Evolutionary conservation across 2,329 filamentous ascomycete genomes (phyloP), one percentile per base, ranked within the genome.

Genomic region (Sarocladium brachiariae): DNA sequence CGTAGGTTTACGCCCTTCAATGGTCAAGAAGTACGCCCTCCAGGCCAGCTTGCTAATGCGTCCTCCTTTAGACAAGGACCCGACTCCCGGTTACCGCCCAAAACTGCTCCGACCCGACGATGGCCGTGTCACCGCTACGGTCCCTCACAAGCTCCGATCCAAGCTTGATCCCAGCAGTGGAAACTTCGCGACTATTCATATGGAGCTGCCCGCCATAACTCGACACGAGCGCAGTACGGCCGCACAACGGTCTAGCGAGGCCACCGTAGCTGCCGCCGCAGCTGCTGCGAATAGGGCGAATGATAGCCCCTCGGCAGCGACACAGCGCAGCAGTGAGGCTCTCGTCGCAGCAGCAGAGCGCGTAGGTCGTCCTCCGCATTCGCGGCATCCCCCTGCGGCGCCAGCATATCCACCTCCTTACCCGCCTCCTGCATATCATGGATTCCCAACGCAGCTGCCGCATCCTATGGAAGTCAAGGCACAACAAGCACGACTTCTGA

Each of bases 111-210:
- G 43, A 27, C 19, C 52, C n/a, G 21, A 57, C 23, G 65, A 69
- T 54, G 65, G 63, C 30, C 63, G 65, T 27, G 59, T 66, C 46
- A 64, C 84, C 2, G 80, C 81, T 4, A 80, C 74, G 62, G 83
- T 82, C 61, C 67, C 84, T 50, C 80, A 83, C 59, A 47, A 47
- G 25, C 43, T 47, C 25, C 43, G 43, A 9, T 77, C 78, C 53
- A 78, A 76, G 56, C 75, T 76, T 18, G 73, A 77, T 55, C 68
- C 70, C 23, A 75, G 73, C 57, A 77, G 77, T 53, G 80, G 80
- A 24, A 82, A 81, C 56, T 84, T 84, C 61, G 70, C 73, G 41
- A 77, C 84, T 35, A 81, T 84, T 74, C 78, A 82, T 51, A 81
- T 84, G 69, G 73, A 76, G 30, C 67, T 78, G 23, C 6, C 38